A percentile compares a stretch with the other conserved stretches of the same genome.
Conservation (phyloP, 345 rosid genomes). For the Populus tremula region DNA sequence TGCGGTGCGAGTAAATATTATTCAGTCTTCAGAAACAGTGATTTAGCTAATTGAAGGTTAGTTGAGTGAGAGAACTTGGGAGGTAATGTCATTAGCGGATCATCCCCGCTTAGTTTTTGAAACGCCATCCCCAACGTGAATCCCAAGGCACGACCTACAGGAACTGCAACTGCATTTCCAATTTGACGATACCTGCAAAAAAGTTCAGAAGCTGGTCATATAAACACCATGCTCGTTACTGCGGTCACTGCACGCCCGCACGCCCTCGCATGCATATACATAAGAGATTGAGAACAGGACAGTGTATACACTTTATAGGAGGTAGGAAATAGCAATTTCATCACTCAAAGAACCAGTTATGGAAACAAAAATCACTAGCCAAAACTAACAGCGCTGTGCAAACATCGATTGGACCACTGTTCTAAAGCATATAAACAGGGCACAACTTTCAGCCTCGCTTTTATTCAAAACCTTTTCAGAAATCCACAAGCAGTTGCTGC, state of each 20-base stretch:
- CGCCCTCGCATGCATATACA: no score
- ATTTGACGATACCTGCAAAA: conserved; percentile 70
- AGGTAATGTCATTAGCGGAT: conserved; percentile 62
- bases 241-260: no score
- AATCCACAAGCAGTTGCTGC: no score
- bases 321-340: no score
- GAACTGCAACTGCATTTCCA: conserved; percentile 86
- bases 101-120: conserved; percentile 40
- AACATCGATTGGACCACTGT: no score
- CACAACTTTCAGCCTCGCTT: no score
- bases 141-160: conserved; percentile 78
- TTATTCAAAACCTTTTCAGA: no score
- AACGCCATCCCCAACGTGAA: conserved; percentile 68
- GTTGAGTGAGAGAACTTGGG: conserved; percentile 70
- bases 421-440: no score
- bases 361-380: no score
- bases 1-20: neutral
- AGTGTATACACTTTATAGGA: neutral
- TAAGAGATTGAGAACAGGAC: no score
- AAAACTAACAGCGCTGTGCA: no score
- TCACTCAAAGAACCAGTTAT: no score
- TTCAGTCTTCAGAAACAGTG: conserved; percentile 7
- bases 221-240: neutral
- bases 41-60: conserved; percentile 38
- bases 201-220: neutral